A percentile compares a stretch with the other conserved stretches of the same genome.
phyloP scores from a whole-genome alignment of 257 asterid genomes.

The Capsicum pubescens region DNA sequence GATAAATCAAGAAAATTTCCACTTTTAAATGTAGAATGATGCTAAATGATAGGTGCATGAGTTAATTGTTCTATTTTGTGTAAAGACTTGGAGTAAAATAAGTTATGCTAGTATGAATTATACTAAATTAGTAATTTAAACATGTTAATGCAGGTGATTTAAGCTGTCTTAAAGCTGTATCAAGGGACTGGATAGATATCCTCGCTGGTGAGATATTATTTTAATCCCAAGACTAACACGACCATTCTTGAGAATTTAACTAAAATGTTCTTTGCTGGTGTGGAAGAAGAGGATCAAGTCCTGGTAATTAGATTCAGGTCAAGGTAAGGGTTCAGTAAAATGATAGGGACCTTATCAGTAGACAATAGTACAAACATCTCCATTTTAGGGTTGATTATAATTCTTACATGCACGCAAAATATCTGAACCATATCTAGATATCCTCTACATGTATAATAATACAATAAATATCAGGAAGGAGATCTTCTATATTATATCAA shows the following conservation, averaged over 20 bases:
- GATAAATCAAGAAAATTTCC: too few species aligned
- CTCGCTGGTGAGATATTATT: neutral
- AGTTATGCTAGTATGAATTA: neutral
- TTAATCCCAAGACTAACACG: neutral
- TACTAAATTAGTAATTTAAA: too few species aligned
- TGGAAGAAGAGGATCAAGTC: neutral
- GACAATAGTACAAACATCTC: neutral
- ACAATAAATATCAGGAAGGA: too few species aligned
- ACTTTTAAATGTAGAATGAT: too few species aligned
- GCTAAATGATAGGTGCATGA: too few species aligned
- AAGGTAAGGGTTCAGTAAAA: neutral
- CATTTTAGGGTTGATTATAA: neutral
- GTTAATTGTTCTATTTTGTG: neutral
- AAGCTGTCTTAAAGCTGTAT: neutral
- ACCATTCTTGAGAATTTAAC: neutral
- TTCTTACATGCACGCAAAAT: too few species aligned
- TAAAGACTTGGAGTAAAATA: neutral
- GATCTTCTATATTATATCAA: too few species aligned
- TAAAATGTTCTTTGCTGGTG: conserved; percentile 2
- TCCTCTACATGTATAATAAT: too few species aligned
- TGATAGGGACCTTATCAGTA: neutral
- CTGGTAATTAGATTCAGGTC: neutral
- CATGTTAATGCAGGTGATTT: neutral
- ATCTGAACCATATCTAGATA: too few species aligned
- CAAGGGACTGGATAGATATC: neutral